These are phyloP conservation scores for Fusarium ambrosium DNA, from an alignment of 2,329 filamentous ascomycete genomes.

Conservation along the genomic window DNA sequence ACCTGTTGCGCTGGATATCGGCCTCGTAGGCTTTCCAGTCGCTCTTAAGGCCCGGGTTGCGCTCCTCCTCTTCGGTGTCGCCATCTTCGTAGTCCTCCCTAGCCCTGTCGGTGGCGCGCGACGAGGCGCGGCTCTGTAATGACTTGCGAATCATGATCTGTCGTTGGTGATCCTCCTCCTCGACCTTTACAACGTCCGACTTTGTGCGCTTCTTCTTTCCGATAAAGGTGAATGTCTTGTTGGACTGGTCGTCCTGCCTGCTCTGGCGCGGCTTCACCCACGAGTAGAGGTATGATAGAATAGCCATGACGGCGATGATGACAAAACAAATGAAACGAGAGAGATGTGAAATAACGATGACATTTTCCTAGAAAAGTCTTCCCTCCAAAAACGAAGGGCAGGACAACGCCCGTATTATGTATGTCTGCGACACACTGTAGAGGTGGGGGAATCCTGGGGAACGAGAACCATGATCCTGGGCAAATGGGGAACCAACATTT, in stretches of 20 bases:
- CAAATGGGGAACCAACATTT: constrained; percentile 21
- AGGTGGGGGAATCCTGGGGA: constrained; percentile 29
- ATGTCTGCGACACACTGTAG: not conserved
- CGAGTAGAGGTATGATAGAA: constrained; percentile 42
- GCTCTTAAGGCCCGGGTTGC: constrained; percentile 39
- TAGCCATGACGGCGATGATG: constrained; percentile 32
- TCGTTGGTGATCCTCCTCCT: constrained; percentile 56
- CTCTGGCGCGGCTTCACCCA: constrained; percentile 42
- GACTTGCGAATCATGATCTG: constrained; percentile 60
- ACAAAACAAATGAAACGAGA: constrained; percentile 1
- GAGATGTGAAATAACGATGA: not conserved
- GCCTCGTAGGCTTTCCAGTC: constrained; percentile 60
- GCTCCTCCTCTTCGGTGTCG: constrained; percentile 38
- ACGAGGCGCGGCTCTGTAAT: constrained; percentile 51
- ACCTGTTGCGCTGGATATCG: constrained; percentile 47
- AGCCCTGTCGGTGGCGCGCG: constrained; percentile 26
- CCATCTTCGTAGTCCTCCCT: constrained; percentile 20
- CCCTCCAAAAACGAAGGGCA: constrained; percentile 7
- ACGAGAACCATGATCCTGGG: constrained; percentile 37
- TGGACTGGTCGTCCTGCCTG: constrained; percentile 25
- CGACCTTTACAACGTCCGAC: constrained; percentile 24
- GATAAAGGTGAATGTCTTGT: constrained; percentile 32
- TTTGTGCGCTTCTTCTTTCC: constrained; percentile 40
- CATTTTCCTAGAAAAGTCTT: not conserved
- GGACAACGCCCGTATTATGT: constrained; percentile 17